Conservation (phyloP, 2,329 filamentous ascomycete genomes). For the Ophiosphaerella narmari region DNA sequence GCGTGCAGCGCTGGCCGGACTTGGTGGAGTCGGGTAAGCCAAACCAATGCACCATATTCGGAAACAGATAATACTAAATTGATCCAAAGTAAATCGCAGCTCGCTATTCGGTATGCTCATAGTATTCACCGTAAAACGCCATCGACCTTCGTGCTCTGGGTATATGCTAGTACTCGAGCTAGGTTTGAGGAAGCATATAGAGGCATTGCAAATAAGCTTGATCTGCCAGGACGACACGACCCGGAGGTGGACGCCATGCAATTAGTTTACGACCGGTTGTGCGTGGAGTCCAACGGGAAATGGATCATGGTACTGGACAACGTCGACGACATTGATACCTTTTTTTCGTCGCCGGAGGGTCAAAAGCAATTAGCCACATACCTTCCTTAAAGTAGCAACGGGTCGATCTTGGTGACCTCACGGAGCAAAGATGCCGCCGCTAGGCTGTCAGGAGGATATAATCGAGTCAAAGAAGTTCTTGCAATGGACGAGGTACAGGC, state of each 20-base stretch:
- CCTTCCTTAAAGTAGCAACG: constrained; percentile 13
- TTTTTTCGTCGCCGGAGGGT: neutral
- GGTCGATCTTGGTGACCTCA: constrained; percentile 14
- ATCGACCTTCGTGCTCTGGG: constrained; percentile 32
- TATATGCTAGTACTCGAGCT: constrained; percentile 25
- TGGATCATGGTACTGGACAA: constrained; percentile 23
- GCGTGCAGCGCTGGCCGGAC: constrained; percentile 36
- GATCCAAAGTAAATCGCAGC: constrained; percentile 8
- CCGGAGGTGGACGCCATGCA: constrained; percentile 11
- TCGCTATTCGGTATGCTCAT: constrained; percentile 30
- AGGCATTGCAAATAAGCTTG: constrained; percentile 14
- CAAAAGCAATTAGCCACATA: constrained; percentile 5
- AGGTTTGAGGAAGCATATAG: constrained; percentile 16
- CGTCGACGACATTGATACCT: constrained; percentile 10
- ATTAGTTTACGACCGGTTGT: constrained; percentile 18
- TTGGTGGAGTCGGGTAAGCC: constrained; percentile 26
- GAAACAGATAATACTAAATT: neutral
- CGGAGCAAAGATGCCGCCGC: constrained; percentile 9
- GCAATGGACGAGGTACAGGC: constrained; percentile 24
- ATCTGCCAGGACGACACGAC: constrained; percentile 11
- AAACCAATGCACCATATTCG: neutral
- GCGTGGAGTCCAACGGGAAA: constrained; percentile 11
- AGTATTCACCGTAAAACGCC: constrained; percentile 17
- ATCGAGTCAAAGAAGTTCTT: constrained; percentile 17
- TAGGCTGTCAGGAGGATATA: constrained; percentile 6